phyloP scores from a whole-genome alignment of 192 early-diverging fungal species.

The Endogone sp. region DNA sequence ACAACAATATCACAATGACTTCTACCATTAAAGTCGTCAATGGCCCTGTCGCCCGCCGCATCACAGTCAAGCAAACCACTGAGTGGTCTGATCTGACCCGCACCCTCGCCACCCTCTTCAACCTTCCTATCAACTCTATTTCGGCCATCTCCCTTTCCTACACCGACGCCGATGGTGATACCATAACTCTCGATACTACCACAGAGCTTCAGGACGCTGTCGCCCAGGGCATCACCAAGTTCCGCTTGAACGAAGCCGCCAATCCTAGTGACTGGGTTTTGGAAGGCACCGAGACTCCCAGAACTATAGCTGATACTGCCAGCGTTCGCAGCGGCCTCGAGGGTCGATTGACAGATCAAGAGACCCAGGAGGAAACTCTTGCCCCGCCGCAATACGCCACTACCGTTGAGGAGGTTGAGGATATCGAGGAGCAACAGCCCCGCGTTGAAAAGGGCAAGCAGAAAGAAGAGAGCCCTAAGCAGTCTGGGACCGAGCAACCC shows the following conservation, averaged over 20 bases:
- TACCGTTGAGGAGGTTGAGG: background rate
- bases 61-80: background rate
- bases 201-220: constrained; percentile 15
- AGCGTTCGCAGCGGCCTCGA: background rate
- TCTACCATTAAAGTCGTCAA: background rate
- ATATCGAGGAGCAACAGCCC: background rate
- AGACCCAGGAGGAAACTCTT: background rate
- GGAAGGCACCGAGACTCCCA: background rate
- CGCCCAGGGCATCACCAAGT: background rate
- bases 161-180: constrained; percentile 11
- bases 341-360: too few species aligned
- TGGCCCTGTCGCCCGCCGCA: background rate
- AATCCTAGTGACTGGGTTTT: background rate
- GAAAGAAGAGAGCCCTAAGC: constrained; percentile 12
- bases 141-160: background rate
- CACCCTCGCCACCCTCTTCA: background rate
- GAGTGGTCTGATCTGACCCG: background rate
- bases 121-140: background rate
- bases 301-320: background rate
- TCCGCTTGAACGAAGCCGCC: background rate
- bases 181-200: constrained; percentile 10
- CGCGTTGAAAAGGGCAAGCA: background rate
- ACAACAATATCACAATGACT: background rate
- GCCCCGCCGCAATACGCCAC: background rate
- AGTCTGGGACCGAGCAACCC: background rate